Conservation (phyloP, 2,329 filamentous ascomycete species). For the Ophiosphaerella korrae region DNA sequence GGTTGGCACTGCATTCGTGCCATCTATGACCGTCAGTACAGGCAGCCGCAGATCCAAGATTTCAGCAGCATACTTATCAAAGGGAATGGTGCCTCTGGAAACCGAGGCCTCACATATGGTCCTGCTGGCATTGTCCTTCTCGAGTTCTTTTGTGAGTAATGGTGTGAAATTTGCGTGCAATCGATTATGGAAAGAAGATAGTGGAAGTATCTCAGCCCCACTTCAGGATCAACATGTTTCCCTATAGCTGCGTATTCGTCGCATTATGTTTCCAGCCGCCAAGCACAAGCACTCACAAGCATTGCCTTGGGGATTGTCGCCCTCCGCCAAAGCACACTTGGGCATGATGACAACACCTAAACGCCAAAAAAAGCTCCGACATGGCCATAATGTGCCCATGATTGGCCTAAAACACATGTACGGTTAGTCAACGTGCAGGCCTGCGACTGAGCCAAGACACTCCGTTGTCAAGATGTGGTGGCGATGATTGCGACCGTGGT, state of each 20-base stretch:
- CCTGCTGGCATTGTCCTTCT: slow-evolving; percentile 5
- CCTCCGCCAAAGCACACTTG: not conserved
- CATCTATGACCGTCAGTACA: slow-evolving; percentile 3
- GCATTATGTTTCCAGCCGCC: not conserved
- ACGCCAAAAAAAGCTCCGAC: not conserved
- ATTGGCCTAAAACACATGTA: not conserved
- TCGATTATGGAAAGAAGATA: too few relatives aligned
- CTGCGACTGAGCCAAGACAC: not conserved
- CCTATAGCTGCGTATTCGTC: not conserved
- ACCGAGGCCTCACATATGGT: slow-evolving; percentile 6
- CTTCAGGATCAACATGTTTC: too few relatives aligned
- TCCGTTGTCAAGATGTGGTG: not conserved
- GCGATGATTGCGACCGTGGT: not conserved
- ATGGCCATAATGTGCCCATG: not conserved
- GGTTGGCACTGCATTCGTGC: slow-evolving; percentile 2
- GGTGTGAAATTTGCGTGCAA: not conserved
- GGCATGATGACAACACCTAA: not conserved
- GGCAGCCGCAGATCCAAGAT: not conserved
- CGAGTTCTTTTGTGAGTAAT: not conserved
- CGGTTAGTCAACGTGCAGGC: not conserved
- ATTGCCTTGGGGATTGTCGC: too few relatives aligned
- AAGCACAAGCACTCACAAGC: not conserved
- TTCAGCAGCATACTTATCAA: slow-evolving; percentile 4
- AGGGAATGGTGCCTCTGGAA: slow-evolving; percentile 8
- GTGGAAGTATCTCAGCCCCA: too few relatives aligned